Conservation (phyloP, 129 eudicot genomes). For the Gnaphalium uliginosum region DNA sequence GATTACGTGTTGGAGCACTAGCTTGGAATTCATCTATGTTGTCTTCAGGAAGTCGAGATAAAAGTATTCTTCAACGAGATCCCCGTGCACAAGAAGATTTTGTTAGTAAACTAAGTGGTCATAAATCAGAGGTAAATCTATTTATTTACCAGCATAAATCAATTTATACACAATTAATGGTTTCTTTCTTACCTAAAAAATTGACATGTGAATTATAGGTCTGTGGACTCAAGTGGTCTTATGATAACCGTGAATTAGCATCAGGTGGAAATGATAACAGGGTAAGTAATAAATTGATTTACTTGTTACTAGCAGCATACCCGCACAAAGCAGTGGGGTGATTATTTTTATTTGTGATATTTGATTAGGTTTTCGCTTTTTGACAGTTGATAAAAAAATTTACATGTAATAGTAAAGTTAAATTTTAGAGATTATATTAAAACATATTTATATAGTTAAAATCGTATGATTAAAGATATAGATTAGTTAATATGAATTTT, state of each 20-base stretch:
- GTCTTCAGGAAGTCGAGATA: conserved; percentile 97
- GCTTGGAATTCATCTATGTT: conserved; percentile 88
- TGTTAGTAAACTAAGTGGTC: conserved; percentile 87
- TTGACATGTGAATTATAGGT: conserved; percentile 50
- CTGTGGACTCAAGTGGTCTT: conserved; percentile 98
- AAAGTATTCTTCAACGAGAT: conserved; percentile 90
- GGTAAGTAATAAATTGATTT: conserved; percentile 45
- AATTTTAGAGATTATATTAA: no score
- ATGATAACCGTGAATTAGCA: conserved; percentile 93
- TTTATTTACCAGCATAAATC: conserved; percentile 5
- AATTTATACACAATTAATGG: neutral
- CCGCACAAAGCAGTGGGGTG: no score
- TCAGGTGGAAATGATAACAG: conserved; percentile 97
- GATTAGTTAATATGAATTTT: no score
- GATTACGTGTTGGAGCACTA: conserved; percentile 90
- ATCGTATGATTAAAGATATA: no score
- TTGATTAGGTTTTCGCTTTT: no score
- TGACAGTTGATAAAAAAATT: no score
- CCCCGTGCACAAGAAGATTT: conserved; percentile 83
- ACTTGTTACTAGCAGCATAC: no score
- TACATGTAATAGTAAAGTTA: no score
- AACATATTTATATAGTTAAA: no score
- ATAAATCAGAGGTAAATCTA: conserved; percentile 81
- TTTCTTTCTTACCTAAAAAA: conserved; percentile 12
- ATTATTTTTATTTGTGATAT: no score